phyloP scores from a whole-genome alignment of 23 red algal species.

The Pyropia yezoensis region DNA sequence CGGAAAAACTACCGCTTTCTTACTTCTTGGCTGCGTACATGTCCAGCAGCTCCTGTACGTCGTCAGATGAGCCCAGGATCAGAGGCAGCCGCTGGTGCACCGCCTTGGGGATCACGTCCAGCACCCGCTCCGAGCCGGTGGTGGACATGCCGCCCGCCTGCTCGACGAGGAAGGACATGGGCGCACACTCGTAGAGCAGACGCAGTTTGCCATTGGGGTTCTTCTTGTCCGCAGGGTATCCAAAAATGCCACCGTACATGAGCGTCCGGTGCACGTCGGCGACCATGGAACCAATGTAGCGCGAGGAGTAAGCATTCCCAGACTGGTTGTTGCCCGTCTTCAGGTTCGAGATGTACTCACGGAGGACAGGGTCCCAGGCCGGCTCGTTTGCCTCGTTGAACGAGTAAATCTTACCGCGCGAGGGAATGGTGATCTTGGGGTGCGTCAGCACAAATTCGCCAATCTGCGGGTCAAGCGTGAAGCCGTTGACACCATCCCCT shows the following conservation, averaged over 20 bases:
- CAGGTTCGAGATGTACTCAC: conserved; percentile 51
- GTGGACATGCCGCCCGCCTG: conserved; percentile 89
- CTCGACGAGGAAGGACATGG: conserved; percentile 89
- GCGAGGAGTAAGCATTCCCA: conserved; percentile 59
- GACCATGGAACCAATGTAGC: conserved; percentile 92
- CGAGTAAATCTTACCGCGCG: conserved; percentile 89
- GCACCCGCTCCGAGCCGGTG: conserved; percentile 66
- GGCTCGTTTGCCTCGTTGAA: conserved; percentile 95
- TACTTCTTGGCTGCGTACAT: conserved; percentile 48
- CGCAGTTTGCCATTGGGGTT: conserved; percentile 93
- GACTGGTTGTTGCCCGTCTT: conserved; percentile 45
- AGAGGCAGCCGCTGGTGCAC: conserved; percentile 90
- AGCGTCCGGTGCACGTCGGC: conserved; percentile 88
- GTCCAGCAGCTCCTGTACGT: conserved; percentile 81
- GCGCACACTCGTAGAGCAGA: conserved; percentile 91
- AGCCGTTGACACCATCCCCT: conserved; percentile 85
- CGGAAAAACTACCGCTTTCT: not conserved
- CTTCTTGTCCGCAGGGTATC: conserved; percentile 90
- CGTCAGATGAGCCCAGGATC: conserved; percentile 67
- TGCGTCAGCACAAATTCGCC: conserved; percentile 97
- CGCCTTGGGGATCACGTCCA: conserved; percentile 77
- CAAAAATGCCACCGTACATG: conserved; percentile 92
- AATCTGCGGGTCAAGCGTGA: conserved; percentile 90
- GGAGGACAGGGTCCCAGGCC: conserved; percentile 77
- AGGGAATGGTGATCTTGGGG: conserved; percentile 71